A percentile compares a stretch with the other conserved stretches of the same genome.
Evolutionary conservation across 2,329 filamentous ascomycete genomes (phyloP).

Genomic region (Colletotrichum sp.): DNA sequence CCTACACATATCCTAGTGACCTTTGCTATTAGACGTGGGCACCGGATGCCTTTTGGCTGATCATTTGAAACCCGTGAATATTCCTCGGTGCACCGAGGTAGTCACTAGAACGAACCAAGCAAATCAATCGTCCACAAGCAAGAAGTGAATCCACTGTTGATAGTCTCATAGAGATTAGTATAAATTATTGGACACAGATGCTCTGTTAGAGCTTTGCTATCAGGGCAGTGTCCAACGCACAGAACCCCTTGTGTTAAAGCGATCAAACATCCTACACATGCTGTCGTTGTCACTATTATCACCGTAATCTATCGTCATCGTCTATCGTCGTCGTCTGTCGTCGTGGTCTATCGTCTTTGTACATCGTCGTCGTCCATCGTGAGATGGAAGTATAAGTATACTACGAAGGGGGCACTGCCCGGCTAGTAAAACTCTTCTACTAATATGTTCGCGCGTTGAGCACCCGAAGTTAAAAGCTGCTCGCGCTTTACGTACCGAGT

Average conservation of each 20-base stretch:
- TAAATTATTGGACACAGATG: not conserved
- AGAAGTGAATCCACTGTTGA: not conserved
- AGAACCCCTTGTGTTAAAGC: rapidly evolving
- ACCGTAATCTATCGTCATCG: too few species aligned
- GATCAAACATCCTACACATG: too few species aligned
- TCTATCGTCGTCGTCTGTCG: too few species aligned
- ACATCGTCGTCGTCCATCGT: too few species aligned
- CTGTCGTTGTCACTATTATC: too few species aligned
- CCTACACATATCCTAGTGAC: not conserved
- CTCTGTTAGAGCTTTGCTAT: not conserved
- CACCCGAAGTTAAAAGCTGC: not conserved
- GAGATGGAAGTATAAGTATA: too few species aligned
- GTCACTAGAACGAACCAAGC: not conserved
- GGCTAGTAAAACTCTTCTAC: not conserved
- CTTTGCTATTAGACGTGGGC: rapidly evolving
- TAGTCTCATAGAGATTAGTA: not conserved
- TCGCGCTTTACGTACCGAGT: not conserved
- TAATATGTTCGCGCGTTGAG: not conserved
- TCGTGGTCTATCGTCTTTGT: too few species aligned
- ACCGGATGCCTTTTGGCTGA: not conserved
- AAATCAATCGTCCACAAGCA: not conserved
- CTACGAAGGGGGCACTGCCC: too few species aligned
- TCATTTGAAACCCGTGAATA: not conserved
- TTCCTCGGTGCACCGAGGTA: not conserved
- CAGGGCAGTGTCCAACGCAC: too few species aligned